Evolutionary conservation across 2,329 filamentous ascomycete genomes (phyloP), one percentile per base, ranked within the genome.

Genomic region (Diaporthe sp.): DNA sequence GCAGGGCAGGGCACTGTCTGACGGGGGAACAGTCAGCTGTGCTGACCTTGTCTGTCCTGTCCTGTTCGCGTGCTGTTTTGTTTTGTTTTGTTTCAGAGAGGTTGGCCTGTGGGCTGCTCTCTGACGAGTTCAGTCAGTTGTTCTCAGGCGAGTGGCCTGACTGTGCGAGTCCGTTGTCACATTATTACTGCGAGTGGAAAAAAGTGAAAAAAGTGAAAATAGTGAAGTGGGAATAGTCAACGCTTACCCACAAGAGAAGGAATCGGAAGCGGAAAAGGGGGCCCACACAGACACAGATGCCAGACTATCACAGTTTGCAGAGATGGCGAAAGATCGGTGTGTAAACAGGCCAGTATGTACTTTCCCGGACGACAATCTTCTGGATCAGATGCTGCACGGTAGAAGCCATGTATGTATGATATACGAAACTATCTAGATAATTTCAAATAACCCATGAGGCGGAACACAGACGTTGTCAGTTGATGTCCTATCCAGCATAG

Each of bases 31-130:
- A 71, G 55, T 71, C 55, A 61, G 55, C 35, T 42, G 42, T n/a
- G 39, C 32, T 37, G 53, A 17, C 37, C 5, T 17, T 35, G 27
- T 32, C 22, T 27, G 30, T 53, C 27, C 4, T 47, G 37, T 32
- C 22, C 4, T 47, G 35, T 30, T 22, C n/a, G 8, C 44, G 51
- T 56, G 15, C 42, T 44, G 42, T 44, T 44, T 7, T 32, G 30
- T 39, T 69, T 65, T 27, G 66, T 75, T 73, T 73, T 47, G 73
- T 75, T 70, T 75, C 55, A 72, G 37, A 19, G 30, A 58, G 35
- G 22, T 30, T 10, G 47, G n/a, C 39, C 17, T 51, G 50, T n/a
- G 50, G n/a, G 50, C 50, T 25, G 25, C 32, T 35, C 50, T 51
- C n/a, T 51, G n/a, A 51, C 50, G 50, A 27, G 50, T 13, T 27